Evolutionary conservation across 2,329 filamentous ascomycete genomes (phyloP), one percentile per base, ranked within the genome.

Genomic region (Xylaria sp.): DNA sequence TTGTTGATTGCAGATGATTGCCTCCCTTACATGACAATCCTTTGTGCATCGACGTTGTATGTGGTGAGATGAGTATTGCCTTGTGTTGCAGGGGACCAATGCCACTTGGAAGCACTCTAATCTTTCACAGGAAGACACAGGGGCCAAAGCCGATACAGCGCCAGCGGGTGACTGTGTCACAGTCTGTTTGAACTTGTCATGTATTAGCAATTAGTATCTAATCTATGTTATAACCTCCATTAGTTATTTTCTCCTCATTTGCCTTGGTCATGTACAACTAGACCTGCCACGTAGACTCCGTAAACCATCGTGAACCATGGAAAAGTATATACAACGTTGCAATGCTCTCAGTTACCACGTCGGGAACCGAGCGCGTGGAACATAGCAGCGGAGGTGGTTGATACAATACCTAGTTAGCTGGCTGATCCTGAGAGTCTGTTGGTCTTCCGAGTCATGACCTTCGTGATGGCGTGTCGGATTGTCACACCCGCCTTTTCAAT

Each of bases 401-500:
- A 56, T 74, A 67, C 31, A 67, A 58, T 59, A 69, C 72, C 74
- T 55, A 28, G 37, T 56, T 76, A 82, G 69, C 76, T 76, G 71
- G 77, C 79, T 69, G 80, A 73, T 12, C 81, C 79, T 44, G 84
- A 77, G 74, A 84, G 84, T 70, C 81, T 83, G 77, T 84, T 89
- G 34, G 84, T 81, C 79, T 89, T 90, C 70, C 88, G 84, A 23
- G 87, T 89, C 86, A 99, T 90, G 70, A 98, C 90, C 83, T 97
- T 98, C 61, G 94, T 97, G 73, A 98, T 93, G 15, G 96, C 95
- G 82, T 98, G 94, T 69, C 95, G 87, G 74, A 99, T 94, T 10
- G 89, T 90, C 8, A 91, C 90, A 15, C 94, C 96, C 0, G 96
- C 94, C 84, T 97, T 97, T 83, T 99, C 97, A 64, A 94, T 92